Conservation (phyloP, 2,329 filamentous ascomycete species). For the Pyrenophora seminiperda region DNA sequence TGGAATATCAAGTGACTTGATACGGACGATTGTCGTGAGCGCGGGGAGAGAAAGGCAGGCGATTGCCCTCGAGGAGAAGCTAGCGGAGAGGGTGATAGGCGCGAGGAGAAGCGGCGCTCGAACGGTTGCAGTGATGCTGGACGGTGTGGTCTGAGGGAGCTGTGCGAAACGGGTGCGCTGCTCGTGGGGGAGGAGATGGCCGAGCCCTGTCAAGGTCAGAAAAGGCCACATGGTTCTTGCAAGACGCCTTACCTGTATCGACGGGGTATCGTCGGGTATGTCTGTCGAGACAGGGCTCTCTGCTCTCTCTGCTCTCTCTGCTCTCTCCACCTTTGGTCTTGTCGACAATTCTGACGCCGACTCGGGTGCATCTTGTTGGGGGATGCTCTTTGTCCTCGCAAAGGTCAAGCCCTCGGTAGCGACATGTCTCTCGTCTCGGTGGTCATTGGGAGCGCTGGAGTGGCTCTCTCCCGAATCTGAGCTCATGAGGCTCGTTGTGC, state of each 20-base stretch:
- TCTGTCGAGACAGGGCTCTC: slow-evolving; percentile 76
- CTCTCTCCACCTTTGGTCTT: slow-evolving; percentile 19
- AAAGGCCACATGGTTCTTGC: slow-evolving; percentile 21
- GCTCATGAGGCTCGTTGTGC: slow-evolving; percentile 66
- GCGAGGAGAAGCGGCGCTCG: slow-evolving; percentile 90
- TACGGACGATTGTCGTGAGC: slow-evolving; percentile 81
- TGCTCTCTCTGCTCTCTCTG: slow-evolving; percentile 60
- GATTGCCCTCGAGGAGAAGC: slow-evolving; percentile 70
- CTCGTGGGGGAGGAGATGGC: slow-evolving; percentile 69
- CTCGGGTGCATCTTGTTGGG: slow-evolving; percentile 28
- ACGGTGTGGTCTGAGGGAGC: slow-evolving; percentile 72
- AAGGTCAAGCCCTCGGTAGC: slow-evolving; percentile 41
- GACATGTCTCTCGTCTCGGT: slow-evolving; percentile 39
- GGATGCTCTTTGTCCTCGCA: slow-evolving; percentile 29
- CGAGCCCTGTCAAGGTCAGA: slow-evolving; percentile 54
- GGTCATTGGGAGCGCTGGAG: slow-evolving; percentile 61
- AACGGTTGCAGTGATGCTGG: slow-evolving; percentile 89
- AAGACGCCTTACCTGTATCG: slow-evolving; percentile 68
- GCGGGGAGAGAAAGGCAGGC: slow-evolving; percentile 74
- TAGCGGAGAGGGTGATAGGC: slow-evolving; percentile 68
- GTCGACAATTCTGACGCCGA: slow-evolving; percentile 28
- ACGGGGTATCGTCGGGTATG: slow-evolving; percentile 82
- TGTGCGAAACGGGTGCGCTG: slow-evolving; percentile 71
- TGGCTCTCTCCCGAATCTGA: slow-evolving; percentile 67
- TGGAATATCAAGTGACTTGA: slow-evolving; percentile 69